A percentile compares a stretch with the other conserved stretches of the same genome.
phyloP scores from a whole-genome alignment of 495 filamentous ascomycete genomes.

The Xanthoparmelia taractica region DNA sequence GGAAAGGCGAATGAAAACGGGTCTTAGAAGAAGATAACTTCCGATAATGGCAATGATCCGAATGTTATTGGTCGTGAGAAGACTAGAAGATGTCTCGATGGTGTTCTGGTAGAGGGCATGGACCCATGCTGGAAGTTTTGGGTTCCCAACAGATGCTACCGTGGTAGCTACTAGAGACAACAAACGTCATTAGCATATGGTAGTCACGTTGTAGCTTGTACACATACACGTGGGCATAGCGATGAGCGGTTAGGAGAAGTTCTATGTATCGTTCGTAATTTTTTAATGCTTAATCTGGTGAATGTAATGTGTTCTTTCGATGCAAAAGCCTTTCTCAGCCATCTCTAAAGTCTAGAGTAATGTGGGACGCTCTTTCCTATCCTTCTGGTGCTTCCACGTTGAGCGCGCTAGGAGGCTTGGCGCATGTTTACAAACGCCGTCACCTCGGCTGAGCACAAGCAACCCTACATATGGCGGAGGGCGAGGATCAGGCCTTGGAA shows the following conservation, averaged over 20 bases:
- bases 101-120: background rate
- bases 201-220: background rate
- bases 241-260: background rate
- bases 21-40: constrained; percentile 57
- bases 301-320: background rate
- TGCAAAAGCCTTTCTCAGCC: background rate
- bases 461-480: constrained; percentile 30
- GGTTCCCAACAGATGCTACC: background rate
- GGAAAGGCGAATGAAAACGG: constrained; percentile 50
- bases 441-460: background rate
- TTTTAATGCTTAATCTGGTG: background rate
- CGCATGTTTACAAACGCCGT: background rate
- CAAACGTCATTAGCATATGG: constrained; percentile 2
- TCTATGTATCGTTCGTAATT: background rate
- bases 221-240: background rate
- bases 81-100: background rate
- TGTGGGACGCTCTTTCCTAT: background rate
- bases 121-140: background rate
- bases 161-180: background rate
- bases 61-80: constrained; percentile 37
- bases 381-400: background rate
- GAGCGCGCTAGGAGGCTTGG: constrained; percentile 6
- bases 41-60: constrained; percentile 54
- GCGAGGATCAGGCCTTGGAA: constrained; percentile 36
- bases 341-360: background rate